Conservation (phyloP, 2,329 filamentous ascomycete species). For the Apiospora rasikravindrae region DNA sequence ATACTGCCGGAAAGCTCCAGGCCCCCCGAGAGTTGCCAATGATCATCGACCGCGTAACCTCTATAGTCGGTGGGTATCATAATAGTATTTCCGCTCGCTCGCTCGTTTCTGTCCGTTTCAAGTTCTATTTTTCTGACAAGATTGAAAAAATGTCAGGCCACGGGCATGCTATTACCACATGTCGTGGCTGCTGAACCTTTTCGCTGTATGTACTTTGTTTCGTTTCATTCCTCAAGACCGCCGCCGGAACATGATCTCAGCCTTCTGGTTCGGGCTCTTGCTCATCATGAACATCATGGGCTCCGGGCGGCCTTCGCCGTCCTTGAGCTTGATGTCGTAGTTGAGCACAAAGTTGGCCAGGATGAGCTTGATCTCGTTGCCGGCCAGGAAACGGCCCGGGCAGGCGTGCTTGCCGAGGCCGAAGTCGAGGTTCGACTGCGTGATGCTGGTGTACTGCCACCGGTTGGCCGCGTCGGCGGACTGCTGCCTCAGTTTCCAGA, state of each 20-base stretch:
- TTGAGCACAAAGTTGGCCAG: constrained; percentile 46
- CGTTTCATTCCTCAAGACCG: constrained; percentile 19
- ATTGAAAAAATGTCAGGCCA: background rate
- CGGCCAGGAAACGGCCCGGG: constrained; percentile 51
- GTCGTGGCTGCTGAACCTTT: background rate
- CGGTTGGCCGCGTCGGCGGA: constrained; percentile 24
- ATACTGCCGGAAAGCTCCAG: background rate
- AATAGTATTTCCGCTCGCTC: background rate
- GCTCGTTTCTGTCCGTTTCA: background rate
- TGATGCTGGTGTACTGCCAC: constrained; percentile 42
- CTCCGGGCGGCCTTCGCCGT: constrained; percentile 34
- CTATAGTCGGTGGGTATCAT: constrained; percentile 10
- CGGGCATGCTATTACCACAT: constrained; percentile 2
- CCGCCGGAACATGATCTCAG: constrained; percentile 37
- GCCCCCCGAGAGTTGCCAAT: background rate
- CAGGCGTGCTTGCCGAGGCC: constrained; percentile 48
- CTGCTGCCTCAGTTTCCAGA: constrained; percentile 42
- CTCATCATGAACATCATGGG: constrained; percentile 43
- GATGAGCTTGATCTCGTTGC: constrained; percentile 52
- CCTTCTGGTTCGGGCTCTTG: constrained; percentile 37
- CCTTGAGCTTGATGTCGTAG: constrained; percentile 44
- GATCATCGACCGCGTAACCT: background rate
- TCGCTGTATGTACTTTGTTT: background rate
- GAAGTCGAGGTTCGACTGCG: constrained; percentile 43
- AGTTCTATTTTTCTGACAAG: background rate